A percentile compares a stretch with the other conserved stretches of the same genome.
Conservation (phyloP, 2,329 filamentous ascomycete species). For the Hypoxylon sp. region DNA sequence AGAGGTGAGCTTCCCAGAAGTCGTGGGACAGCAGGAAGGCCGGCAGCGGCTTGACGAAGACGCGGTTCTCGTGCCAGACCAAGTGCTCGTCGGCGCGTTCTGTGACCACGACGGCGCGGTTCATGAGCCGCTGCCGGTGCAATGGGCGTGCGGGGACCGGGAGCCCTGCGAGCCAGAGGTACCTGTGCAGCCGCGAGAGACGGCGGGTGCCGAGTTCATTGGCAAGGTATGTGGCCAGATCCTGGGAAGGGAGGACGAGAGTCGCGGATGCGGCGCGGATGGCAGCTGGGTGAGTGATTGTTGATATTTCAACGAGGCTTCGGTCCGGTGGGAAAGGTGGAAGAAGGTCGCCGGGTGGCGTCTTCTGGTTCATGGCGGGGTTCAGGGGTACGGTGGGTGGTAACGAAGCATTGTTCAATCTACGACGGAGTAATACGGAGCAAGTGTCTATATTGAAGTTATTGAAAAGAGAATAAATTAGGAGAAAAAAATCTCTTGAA, state of each 20-base stretch:
- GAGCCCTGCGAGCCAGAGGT: slow-evolving; percentile 44
- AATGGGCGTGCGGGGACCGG: slow-evolving; percentile 42
- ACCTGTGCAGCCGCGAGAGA: slow-evolving; percentile 34
- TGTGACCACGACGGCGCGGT: slow-evolving; percentile 49
- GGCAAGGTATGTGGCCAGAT: slow-evolving; percentile 18
- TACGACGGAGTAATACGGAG: too few relatives aligned
- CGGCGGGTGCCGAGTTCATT: slow-evolving; percentile 34
- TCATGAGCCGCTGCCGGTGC: slow-evolving; percentile 47
- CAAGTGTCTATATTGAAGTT: background rate
- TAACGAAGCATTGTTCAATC: background rate
- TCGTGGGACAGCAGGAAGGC: slow-evolving; percentile 44
- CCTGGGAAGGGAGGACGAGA: slow-evolving; percentile 11
- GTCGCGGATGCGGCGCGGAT: slow-evolving; percentile 9
- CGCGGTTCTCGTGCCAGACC: slow-evolving; percentile 44
- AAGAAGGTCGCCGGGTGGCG: background rate
- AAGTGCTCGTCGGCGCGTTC: slow-evolving; percentile 51
- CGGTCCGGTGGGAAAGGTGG: slow-evolving; percentile 13
- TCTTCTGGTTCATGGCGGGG: background rate
- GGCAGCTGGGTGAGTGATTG: slow-evolving; percentile 12
- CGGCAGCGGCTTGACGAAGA: slow-evolving; percentile 49
- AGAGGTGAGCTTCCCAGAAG: slow-evolving; percentile 47
- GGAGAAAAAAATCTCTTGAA: background rate
- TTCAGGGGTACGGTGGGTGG: background rate
- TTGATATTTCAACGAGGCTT: slow-evolving; percentile 18
- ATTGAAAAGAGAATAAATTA: background rate